Base-by-base conservation (phyloP, 352 stramenopile species). In the Aphanomyces cochlioides region DNA sequence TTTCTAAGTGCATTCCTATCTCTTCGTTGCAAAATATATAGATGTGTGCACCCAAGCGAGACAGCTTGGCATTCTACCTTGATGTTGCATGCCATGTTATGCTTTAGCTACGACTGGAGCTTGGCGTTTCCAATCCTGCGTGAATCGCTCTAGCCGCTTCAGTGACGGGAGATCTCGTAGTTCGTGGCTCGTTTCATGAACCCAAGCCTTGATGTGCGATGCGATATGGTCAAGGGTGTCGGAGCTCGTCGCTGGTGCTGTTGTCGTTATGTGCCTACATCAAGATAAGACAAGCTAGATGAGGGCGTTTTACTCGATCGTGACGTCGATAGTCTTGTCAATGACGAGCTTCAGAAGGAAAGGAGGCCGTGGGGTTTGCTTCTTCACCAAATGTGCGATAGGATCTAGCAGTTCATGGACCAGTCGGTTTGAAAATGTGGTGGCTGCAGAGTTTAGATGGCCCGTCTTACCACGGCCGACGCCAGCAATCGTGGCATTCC, bases 91-190 rank as follows among this genome's bases (percentile, higher is more conserved):
- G 45, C 45, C 13, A 53, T n/a, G 45, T 53, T 15, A n/a, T 53
- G 45, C 45, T n/a, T 53, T 53, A 53, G n/a, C 13, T 2, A 53
- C n/a, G 45, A n/a, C 13, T 19, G 45, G 13, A 53, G 45, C 28
- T 28, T 28, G 28, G 28, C 28, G 28, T 28, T 28, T 47, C 64
- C 64, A 70, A 13, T 45, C 38, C 15, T 40, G n/a, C 8, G 47
- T 15, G n/a, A 61, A 36, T n/a, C 64, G 45, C 15, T 70, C 64
- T 7, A 70, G 47, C 8, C 64, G 47, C 48, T 63, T 38, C 17
- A 70, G n/a, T 8, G 47, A 61, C 43, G 45, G n/a, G 8, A 61
- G 15, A 21, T 15, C 38, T 21, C 12, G 17, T 7, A 69, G 43
- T 8, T 40, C 39, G 63, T 28, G 37, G 47, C 47, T 36, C 15